Percentiles rank a stretch among this genome's conserved stretches.
Conservation (phyloP, 2,329 filamentous ascomycete species). For the Trichoderma harzianum region DNA sequence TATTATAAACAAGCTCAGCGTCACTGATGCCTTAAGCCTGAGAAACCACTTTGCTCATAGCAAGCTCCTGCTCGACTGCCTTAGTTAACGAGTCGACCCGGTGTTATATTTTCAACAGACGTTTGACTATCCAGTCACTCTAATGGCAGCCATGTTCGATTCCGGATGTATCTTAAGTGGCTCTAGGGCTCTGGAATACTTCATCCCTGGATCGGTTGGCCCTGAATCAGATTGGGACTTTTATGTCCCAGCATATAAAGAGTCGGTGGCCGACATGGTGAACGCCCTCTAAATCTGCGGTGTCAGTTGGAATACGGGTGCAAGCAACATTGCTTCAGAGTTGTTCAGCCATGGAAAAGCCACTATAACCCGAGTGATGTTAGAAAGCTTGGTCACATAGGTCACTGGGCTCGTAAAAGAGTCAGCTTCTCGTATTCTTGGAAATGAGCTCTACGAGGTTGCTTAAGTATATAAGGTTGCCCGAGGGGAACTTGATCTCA, state of each 20-base stretch:
- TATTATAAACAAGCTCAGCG: constrained; percentile 19
- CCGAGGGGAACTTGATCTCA: not conserved
- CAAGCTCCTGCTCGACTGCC: not conserved
- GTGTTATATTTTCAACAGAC: constrained; percentile 11
- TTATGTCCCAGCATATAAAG: constrained; percentile 17
- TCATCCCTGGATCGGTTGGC: constrained; percentile 4
- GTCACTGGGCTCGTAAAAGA: not conserved
- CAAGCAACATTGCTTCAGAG: not conserved
- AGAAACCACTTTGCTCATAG: not conserved
- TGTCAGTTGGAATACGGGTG: constrained; percentile 10
- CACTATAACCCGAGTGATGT: not conserved
- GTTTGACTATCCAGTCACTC: constrained; percentile 17
- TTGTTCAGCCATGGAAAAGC: not conserved
- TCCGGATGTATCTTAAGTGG: constrained; percentile 15
- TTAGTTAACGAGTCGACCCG: not conserved
- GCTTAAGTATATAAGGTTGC: not conserved
- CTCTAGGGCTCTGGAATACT: constrained; percentile 17
- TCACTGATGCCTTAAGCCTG: constrained; percentile 9
- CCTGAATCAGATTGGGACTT: constrained; percentile 11
- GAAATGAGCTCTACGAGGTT: not conserved
- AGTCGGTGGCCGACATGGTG: constrained; percentile 18
- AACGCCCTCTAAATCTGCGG: constrained; percentile 16
- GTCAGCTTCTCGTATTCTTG: not conserved
- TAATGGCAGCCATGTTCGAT: constrained; percentile 19
- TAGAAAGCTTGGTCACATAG: not conserved